Base-by-base conservation (phyloP, 2,329 filamentous ascomycete species). In the Alternaria alternata region DNA sequence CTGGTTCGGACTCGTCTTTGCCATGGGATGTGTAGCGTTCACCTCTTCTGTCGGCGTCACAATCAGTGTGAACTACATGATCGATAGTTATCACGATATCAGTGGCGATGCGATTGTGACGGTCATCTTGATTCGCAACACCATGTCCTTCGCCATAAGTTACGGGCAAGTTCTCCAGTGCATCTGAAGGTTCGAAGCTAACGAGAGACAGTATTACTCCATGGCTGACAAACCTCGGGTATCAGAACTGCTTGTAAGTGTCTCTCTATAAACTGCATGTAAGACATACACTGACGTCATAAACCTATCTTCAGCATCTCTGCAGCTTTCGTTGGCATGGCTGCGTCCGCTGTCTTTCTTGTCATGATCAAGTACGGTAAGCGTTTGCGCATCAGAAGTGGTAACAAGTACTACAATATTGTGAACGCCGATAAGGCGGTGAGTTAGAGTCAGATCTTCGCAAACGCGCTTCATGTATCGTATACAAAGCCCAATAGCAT, bases 281-380 rank as follows among this genome's bases (percentile, higher is more conserved):
- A 12, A 32, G 9, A 32, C 30, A 32, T 32, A 32, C 30, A 32
- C 30, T 32, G 11, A 32, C 3, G 3, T 12, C 9, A 12, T 32
- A 32, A 9, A 32, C 30, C 9, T 12, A 32, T 12, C 9, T 32
- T 32, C 1, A 11, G 11, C 56, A 72, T 82, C 12, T 70, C 79
- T 1, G 81, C 80, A 3, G 81, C 76, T 0, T 80, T 81, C 57
- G 75, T 79, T 6, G 81, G 80, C 0, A 62, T 82, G 63, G 79
- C 80, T 12, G 79, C 80, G 48, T 75, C 76, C 3, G 68, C 74
- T 18, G 78, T 74, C 0, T 70, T 78, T 5, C 64, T 85, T 11
- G 46, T 81, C 1, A 81, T 86, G 65, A 79, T 86, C 11, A 82
- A 78, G 64, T 86, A 76, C 59, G 85, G 85, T 3, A 84, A 83